Conservation (phyloP, 805 yeast species). For the Debaryomyces castellii region DNA sequence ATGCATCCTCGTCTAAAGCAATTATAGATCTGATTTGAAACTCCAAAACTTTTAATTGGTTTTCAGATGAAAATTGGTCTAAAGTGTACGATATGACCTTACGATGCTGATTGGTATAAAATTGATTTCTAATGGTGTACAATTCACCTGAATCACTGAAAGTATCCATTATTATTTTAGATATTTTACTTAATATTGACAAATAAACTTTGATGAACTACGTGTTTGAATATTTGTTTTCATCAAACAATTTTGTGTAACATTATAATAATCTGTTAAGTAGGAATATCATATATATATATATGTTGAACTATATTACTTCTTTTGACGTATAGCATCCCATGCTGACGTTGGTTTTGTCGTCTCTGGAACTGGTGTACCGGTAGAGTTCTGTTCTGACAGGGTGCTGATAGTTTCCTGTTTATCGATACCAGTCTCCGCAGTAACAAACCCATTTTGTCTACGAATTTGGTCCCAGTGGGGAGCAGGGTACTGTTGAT, state of each 20-base stretch:
- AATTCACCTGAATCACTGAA: conserved; percentile 49
- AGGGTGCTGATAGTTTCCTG: background rate
- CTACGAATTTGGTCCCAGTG: conserved; percentile 39
- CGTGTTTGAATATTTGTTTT: conserved; percentile 5
- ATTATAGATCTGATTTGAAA: conserved; percentile 40
- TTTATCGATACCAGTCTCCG: background rate
- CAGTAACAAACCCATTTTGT: conserved; percentile 25
- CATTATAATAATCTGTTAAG: background rate
- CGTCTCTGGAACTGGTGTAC: background rate
- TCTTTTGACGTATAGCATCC: conserved; percentile 15
- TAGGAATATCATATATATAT: background rate
- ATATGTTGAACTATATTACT: background rate
- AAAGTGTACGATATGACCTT: conserved; percentile 40
- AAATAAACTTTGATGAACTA: too few species aligned
- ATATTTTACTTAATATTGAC: background rate
- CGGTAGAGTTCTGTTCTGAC: background rate
- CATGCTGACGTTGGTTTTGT: conserved; percentile 14
- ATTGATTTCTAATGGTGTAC: conserved; percentile 56
- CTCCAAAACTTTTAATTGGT: conserved; percentile 39
- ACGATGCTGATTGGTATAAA: conserved; percentile 57
- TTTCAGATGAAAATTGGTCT: conserved; percentile 37
- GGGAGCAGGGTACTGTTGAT: conserved; percentile 7
- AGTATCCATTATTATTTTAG: conserved; percentile 31
- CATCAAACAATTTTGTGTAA: background rate
- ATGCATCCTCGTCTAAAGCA: conserved; percentile 38